Evolutionary conservation across 1,139 yeast genomes (phyloP).

Genomic region (Saccharomyces hybrid): DNA sequence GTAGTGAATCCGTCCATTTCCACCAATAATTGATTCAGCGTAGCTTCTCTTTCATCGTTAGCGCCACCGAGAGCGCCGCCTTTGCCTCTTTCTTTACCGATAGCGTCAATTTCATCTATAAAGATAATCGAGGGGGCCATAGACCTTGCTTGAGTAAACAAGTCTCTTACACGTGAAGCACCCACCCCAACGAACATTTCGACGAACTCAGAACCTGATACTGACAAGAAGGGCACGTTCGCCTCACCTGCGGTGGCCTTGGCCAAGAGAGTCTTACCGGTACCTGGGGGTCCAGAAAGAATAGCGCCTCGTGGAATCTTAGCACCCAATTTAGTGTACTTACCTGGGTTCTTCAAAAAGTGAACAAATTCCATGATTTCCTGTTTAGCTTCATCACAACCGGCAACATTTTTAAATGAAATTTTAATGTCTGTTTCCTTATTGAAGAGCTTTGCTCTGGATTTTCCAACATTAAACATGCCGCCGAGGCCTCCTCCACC

Average conservation of each 20-base stretch:
- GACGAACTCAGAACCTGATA: constrained; percentile 95
- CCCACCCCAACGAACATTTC: constrained; percentile 99
- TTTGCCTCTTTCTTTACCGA: constrained; percentile 87
- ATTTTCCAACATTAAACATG: constrained; percentile 69
- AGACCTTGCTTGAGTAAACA: constrained; percentile 85
- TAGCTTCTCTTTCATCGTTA: constrained; percentile 94
- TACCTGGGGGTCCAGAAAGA: constrained; percentile 98
- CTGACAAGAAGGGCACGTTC: constrained; percentile 90
- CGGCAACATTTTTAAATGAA: constrained; percentile 90
- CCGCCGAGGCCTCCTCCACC: constrained; percentile 44
- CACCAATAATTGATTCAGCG: constrained; percentile 86
- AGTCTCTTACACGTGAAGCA: constrained; percentile 92
- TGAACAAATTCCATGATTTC: constrained; percentile 97
- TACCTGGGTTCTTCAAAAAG: constrained; percentile 79
- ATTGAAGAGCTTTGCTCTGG: constrained; percentile 85
- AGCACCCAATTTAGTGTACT: constrained; percentile 88
- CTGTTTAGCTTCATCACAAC: constrained; percentile 94
- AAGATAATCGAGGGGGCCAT: constrained; percentile 90
- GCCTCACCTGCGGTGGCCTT: constrained; percentile 99
- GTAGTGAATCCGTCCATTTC: constrained; percentile 97
- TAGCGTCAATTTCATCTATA: constrained; percentile 96
- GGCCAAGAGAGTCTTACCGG: constrained; percentile 96
- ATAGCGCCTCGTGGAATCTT: constrained; percentile 98
- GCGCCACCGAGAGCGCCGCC: constrained; percentile 75
- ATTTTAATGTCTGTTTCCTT: constrained; percentile 86